phyloP scores from a whole-genome alignment of 2,329 filamentous ascomycete genomes.

The Septoria petroselini region DNA sequence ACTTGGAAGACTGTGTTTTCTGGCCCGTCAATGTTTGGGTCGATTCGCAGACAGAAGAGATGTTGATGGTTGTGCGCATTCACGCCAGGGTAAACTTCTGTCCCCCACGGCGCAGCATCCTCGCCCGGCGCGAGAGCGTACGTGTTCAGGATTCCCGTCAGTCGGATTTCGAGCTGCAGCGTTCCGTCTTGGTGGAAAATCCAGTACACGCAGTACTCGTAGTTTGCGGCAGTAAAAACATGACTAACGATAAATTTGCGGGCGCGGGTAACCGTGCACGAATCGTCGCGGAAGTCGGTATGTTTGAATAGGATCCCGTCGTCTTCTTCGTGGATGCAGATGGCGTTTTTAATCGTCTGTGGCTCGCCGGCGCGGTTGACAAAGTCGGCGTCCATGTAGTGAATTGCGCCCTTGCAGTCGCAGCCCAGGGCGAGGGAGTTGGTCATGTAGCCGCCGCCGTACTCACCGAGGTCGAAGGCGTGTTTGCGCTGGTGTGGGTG shows the following conservation, averaged over 20 bases:
- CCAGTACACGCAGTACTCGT: slow-evolving; percentile 86
- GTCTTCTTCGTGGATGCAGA: slow-evolving; percentile 95
- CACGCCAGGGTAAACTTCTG: slow-evolving; percentile 84
- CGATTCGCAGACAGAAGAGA: slow-evolving; percentile 84
- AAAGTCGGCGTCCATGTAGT: slow-evolving; percentile 86
- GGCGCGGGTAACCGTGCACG: slow-evolving; percentile 77
- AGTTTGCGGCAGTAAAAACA: slow-evolving; percentile 93
- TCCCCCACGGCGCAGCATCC: slow-evolving; percentile 82
- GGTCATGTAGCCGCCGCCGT: slow-evolving; percentile 79
- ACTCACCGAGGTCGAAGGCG: slow-evolving; percentile 77
- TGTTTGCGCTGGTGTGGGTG: slow-evolving; percentile 75
- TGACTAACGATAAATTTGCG: slow-evolving; percentile 85
- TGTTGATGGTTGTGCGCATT: slow-evolving; percentile 97
- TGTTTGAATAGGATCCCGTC: slow-evolving; percentile 84
- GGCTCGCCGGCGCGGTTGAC: slow-evolving; percentile 70
- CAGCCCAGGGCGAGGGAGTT: slow-evolving; percentile 74
- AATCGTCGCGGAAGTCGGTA: slow-evolving; percentile 87
- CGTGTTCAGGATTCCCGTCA: slow-evolving; percentile 90
- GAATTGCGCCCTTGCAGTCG: slow-evolving; percentile 85
- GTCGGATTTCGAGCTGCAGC: slow-evolving; percentile 82
- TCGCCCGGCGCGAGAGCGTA: slow-evolving; percentile 78
- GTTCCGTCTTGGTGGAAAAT: slow-evolving; percentile 90
- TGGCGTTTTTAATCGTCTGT: slow-evolving; percentile 83
- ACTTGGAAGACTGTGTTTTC: slow-evolving; percentile 82
- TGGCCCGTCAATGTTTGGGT: slow-evolving; percentile 81